A percentile compares a stretch with the other conserved stretches of the same genome.
These are phyloP conservation scores for Hemisphaericaspora subhashii DNA, from an alignment of 1,139 yeast species.

Conservation along the genomic window DNA sequence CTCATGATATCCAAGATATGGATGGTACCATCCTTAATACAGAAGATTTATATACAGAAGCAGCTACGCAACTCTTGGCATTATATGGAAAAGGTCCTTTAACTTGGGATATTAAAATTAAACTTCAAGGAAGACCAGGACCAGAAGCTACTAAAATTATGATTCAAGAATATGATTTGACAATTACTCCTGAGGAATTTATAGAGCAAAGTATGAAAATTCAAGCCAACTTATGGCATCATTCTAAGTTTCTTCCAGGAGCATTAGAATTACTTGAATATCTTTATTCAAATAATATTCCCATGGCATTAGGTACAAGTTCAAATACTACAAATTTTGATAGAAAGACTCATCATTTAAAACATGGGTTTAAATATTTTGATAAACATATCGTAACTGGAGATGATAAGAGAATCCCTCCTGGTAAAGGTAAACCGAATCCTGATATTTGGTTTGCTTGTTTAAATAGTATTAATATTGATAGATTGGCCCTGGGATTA, in stretches of 20 bases:
- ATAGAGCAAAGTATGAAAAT: slow-evolving; percentile 48
- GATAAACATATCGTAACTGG: slow-evolving; percentile 77
- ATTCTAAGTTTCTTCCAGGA: slow-evolving; percentile 75
- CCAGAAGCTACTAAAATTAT: slow-evolving; percentile 59
- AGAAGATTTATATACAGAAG: slow-evolving; percentile 85
- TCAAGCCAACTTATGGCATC: slow-evolving; percentile 65
- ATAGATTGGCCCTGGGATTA: slow-evolving; percentile 30
- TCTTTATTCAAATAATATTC: slow-evolving; percentile 52
- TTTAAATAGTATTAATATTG: slow-evolving; percentile 61
- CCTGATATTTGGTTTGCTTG: slow-evolving; percentile 94
- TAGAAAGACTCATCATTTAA: slow-evolving; percentile 69
- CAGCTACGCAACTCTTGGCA: slow-evolving; percentile 63
- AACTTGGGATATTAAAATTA: slow-evolving; percentile 86
- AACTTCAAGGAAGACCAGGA: slow-evolving; percentile 90
- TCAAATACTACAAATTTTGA: slow-evolving; percentile 61
- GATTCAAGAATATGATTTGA: slow-evolving; percentile 66
- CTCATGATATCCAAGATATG: too few species aligned
- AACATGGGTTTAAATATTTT: slow-evolving; percentile 61
- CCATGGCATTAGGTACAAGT: slow-evolving; percentile 92
- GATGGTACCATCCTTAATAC: slow-evolving; percentile 91
- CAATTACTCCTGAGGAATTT: slow-evolving; percentile 64
- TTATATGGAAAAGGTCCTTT: slow-evolving; percentile 73
- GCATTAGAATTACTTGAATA: slow-evolving; percentile 65
- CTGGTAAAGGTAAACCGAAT: slow-evolving; percentile 86
- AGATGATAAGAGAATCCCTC: slow-evolving; percentile 78